These are phyloP conservation scores for Xylaria sp. DNA, from an alignment of 2,329 filamentous ascomycete genomes.

Conservation along the genomic window DNA sequence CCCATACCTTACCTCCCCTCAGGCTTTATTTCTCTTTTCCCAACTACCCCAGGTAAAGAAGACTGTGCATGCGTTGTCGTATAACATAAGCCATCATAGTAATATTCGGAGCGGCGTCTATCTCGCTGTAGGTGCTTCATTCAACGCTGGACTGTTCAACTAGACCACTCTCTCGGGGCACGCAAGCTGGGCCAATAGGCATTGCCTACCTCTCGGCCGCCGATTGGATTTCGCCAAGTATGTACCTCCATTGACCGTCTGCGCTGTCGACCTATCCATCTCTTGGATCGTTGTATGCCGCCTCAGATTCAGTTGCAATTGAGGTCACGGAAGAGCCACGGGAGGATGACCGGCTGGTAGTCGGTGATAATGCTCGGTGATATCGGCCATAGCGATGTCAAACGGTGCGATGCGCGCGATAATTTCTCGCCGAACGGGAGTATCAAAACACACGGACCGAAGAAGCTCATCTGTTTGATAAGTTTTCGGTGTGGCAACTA, in stretches of 20 bases:
- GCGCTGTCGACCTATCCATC: neutral
- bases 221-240: neutral
- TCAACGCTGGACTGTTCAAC: neutral
- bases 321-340: neutral
- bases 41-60: neutral
- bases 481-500: too few relatives aligned
- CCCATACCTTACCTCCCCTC: neutral
- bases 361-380: neutral
- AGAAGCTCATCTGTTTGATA: neutral
- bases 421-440: neutral
- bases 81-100: neutral
- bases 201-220: too few relatives aligned
- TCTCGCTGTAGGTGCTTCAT: too few relatives aligned
- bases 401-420: neutral
- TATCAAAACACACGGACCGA: conserved; percentile 1
- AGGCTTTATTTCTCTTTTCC: too few relatives aligned
- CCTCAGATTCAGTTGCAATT: neutral
- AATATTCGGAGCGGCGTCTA: neutral
- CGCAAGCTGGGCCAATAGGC: too few relatives aligned
- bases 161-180: neutral
- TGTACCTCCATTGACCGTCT: neutral
- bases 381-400: neutral
- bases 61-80: neutral
- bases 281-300: neutral
- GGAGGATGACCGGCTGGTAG: neutral